Conservation (phyloP, 1,284 basidiomycete genomes). For the Moesziomyces parantarcticus region DNA sequence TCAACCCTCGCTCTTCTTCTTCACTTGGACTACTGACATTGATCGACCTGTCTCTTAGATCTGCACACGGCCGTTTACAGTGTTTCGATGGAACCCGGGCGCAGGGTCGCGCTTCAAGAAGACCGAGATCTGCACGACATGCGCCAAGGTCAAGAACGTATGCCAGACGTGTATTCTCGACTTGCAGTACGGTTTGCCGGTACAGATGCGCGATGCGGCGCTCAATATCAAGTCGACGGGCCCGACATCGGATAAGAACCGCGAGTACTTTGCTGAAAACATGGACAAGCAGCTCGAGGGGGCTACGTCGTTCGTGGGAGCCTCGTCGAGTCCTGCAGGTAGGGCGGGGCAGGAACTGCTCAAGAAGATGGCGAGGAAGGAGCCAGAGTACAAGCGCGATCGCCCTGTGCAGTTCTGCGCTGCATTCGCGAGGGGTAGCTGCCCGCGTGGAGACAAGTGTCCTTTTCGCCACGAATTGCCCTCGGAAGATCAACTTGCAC, state of each 20-base stretch:
- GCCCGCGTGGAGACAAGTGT: slow-evolving; percentile 88
- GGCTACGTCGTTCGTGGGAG: slow-evolving; percentile 48
- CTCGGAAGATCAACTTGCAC: slow-evolving; percentile 67
- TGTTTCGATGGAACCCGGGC: slow-evolving; percentile 98
- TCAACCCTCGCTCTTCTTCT: neutral
- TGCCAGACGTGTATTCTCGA: slow-evolving; percentile 98
- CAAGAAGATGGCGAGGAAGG: slow-evolving; percentile 89
- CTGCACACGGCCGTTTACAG: slow-evolving; percentile 89
- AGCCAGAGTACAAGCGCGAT: slow-evolving; percentile 97
- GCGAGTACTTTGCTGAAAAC: slow-evolving; percentile 81
- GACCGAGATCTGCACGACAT: slow-evolving; percentile 98
- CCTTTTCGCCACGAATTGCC: slow-evolving; percentile 95
- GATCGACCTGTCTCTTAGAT: slow-evolving; percentile 72
- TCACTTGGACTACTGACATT: neutral
- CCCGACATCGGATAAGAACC: slow-evolving; percentile 92
- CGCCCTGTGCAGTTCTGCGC: slow-evolving; percentile 87
- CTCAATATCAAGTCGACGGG: slow-evolving; percentile 86
- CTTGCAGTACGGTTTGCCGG: slow-evolving; percentile 90
- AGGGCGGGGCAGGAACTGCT: slow-evolving; percentile 87
- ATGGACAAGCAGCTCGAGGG: slow-evolving; percentile 79
- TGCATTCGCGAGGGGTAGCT: slow-evolving; percentile 95
- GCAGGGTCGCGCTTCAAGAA: slow-evolving; percentile 91
- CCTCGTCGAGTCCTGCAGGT: slow-evolving; percentile 57
- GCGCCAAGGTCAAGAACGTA: slow-evolving; percentile 97
- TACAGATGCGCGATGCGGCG: slow-evolving; percentile 96